A percentile compares a stretch with the other conserved stretches of the same genome.
Conservation (phyloP, 768 basidiomycete species). For the Pseudohyphozyma bogoriensis region DNA sequence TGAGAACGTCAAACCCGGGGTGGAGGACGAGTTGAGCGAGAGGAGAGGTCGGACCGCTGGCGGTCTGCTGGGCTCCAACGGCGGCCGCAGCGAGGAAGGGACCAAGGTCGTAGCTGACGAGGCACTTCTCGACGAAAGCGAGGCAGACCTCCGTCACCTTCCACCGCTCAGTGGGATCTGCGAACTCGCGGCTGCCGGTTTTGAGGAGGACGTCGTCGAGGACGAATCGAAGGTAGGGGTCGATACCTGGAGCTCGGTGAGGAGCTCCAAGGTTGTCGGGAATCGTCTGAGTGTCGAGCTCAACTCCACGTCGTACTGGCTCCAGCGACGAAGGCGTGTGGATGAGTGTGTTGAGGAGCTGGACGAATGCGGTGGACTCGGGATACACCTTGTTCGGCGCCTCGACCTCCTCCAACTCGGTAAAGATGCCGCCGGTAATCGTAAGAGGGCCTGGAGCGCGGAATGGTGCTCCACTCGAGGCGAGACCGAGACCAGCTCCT, state of each 20-base stretch:
- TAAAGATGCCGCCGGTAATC: slow-evolving; percentile 55
- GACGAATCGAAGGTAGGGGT: slow-evolving; percentile 73
- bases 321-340: slow-evolving; percentile 42
- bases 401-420: slow-evolving; percentile 82
- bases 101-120: slow-evolving; percentile 73
- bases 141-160: slow-evolving; percentile 73
- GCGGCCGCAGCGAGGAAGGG: slow-evolving; percentile 47
- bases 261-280: slow-evolving; percentile 71
- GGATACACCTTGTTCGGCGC: slow-evolving; percentile 68
- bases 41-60: slow-evolving; percentile 17
- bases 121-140: slow-evolving; percentile 69
- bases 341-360: slow-evolving; percentile 67
- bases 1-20: slow-evolving; percentile 79
- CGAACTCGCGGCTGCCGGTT: slow-evolving; percentile 63
- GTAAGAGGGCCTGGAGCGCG: slow-evolving; percentile 50
- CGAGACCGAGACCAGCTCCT: slow-evolving; percentile 11
- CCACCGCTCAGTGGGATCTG: slow-evolving; percentile 68
- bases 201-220: slow-evolving; percentile 79
- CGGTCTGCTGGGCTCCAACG: slow-evolving; percentile 5
- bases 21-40: slow-evolving; percentile 43
- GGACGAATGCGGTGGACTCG: slow-evolving; percentile 76
- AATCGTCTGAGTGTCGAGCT: slow-evolving; percentile 59
- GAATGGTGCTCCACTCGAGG: slow-evolving; percentile 28
- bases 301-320: slow-evolving; percentile 41
- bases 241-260: slow-evolving; percentile 58